Base-by-base conservation (phyloP, 2,329 filamentous ascomycete species). In the Colletotrichum chrysophilum region DNA sequence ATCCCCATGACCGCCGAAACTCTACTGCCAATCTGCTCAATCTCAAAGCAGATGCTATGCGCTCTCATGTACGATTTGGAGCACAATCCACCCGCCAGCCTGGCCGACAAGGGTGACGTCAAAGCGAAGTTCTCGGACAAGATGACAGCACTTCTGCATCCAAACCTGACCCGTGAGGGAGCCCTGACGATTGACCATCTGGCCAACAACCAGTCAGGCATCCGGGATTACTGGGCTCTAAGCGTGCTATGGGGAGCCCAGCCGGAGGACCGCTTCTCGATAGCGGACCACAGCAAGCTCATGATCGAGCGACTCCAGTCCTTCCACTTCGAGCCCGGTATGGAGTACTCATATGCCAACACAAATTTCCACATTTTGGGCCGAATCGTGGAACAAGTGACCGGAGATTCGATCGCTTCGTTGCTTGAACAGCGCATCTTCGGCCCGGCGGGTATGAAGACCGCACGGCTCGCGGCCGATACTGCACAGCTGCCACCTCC, bases 181-280 rank as follows among this genome's bases (percentile, higher is more conserved):
- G 82, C 81, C 12, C 76, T 87, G 67, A 85, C 80, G 6, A 73
- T 88, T 18, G 78, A 82, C 7, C 79, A 85, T 70, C 79, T 88
- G 9, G 83, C 79, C 70, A 81, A 86, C 74, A 88, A 84, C 79
- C 84, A 86, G 74, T 87, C 86, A 2, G 86, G 86, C 1, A 79
- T 88, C 16, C 84, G 86, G 7, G 86, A 88, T 77, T 87, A 88
- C 75, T 87, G 86, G 86, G 86, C 85, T 4, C 79, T 86, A 77
- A 85, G 84, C 5, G 82, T 84, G 12, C 82, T 88, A 9, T 86
- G 84, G 84, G 86, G 86, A 9, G 82, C 85, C 7, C 80, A 80
- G 55, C 85, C 86, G 1, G 85, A 87, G 10, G 82, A 80, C 18
- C 78, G 78, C 18, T 88, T 87, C 75, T 82, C 82, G n/a, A 78